Conservation (phyloP, 805 yeast genomes). For the Saccharomycopsis babjevae region DNA sequence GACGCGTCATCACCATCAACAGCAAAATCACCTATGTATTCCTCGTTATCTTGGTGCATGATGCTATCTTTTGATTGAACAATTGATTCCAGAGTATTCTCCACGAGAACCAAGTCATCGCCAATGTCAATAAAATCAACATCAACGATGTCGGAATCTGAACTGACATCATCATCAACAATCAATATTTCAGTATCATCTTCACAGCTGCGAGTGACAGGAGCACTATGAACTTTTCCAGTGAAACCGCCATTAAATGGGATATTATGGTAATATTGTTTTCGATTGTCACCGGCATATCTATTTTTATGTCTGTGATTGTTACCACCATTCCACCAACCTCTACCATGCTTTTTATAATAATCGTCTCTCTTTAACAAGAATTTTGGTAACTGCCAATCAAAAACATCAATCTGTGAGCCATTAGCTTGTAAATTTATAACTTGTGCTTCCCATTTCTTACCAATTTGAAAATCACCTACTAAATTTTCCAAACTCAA, state of each 20-base stretch:
- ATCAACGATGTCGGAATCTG: neutral
- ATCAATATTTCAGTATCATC: neutral
- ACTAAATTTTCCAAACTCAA: conserved; percentile 44
- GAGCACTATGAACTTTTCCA: neutral
- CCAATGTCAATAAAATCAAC: neutral
- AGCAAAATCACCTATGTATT: neutral
- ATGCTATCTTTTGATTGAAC: neutral
- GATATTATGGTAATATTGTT: neutral
- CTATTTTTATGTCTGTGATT: neutral
- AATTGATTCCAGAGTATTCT: neutral
- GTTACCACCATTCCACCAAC: neutral
- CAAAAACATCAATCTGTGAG: conserved; percentile 66
- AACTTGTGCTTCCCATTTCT: conserved; percentile 75
- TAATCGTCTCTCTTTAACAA: conserved; percentile 10
- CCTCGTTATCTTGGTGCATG: neutral
- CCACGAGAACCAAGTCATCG: neutral
- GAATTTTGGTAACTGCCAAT: conserved; percentile 50
- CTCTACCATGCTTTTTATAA: neutral
- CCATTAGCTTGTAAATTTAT: conserved; percentile 46
- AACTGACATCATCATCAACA: neutral
- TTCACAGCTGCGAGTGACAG: neutral
- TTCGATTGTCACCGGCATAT: neutral
- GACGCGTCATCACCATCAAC: neutral
- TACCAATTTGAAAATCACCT: conserved; percentile 71
- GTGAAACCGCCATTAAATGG: neutral